Percentiles rank a stretch among this genome's conserved stretches.
These are phyloP conservation scores for Lasiosphaeria miniovina DNA, from an alignment of 495 filamentous ascomycete species.

Conservation along the genomic window DNA sequence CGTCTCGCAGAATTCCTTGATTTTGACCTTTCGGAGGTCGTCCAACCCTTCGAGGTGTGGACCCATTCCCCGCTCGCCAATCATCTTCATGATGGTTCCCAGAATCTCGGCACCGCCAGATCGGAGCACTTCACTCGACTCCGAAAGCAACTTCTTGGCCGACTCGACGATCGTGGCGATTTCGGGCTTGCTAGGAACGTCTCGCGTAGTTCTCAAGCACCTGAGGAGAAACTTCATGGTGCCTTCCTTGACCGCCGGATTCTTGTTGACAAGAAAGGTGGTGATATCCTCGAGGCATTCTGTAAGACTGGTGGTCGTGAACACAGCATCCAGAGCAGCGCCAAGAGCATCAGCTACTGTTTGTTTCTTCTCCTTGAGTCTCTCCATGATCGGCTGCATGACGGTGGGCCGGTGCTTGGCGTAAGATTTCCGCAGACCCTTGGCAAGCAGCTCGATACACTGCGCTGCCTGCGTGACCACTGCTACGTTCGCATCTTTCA, in stretches of 20 bases:
- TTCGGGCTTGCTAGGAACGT: constrained; percentile 79
- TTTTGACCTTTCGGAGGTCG: constrained; percentile 92
- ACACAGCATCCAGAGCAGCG: constrained; percentile 82
- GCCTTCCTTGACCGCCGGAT: constrained; percentile 94
- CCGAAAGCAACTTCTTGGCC: constrained; percentile 82
- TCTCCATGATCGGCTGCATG: constrained; percentile 85
- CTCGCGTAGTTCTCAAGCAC: constrained; percentile 77
- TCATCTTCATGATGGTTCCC: constrained; percentile 97
- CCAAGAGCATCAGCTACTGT: constrained; percentile 83
- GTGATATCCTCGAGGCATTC: constrained; percentile 88
- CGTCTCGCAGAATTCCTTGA: constrained; percentile 89
- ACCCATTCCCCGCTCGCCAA: constrained; percentile 95
- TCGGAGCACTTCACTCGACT: constrained; percentile 79
- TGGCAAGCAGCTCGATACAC: constrained; percentile 88
- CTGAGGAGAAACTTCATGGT: constrained; percentile 87
- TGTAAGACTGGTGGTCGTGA: constrained; percentile 68
- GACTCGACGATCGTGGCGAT: constrained; percentile 81
- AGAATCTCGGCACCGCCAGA: constrained; percentile 87
- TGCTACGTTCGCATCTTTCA: constrained; percentile 98
- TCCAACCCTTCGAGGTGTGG: constrained; percentile 93
- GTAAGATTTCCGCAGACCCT: constrained; percentile 76
- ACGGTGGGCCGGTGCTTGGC: constrained; percentile 75
- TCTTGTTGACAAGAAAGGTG: constrained; percentile 86
- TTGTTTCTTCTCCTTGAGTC: constrained; percentile 95
- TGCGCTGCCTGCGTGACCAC: constrained; percentile 93